These are phyloP conservation scores for Tuber indicum DNA, from an alignment of 495 filamentous ascomycete species.

Conservation along the genomic window DNA sequence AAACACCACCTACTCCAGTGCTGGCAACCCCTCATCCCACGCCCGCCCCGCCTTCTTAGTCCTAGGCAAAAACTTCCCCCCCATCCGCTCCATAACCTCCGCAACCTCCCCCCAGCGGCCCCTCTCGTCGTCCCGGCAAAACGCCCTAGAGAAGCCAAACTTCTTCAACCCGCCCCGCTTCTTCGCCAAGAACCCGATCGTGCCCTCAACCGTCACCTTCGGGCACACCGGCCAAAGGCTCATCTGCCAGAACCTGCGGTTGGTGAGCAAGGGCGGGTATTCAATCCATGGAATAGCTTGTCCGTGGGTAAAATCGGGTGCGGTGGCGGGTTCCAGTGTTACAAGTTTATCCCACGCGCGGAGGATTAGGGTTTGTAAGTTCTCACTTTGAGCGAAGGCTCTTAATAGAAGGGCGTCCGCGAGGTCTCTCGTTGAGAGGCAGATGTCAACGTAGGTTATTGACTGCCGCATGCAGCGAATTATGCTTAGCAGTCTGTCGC, in stretches of 20 bases:
- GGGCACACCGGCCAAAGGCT: slow-evolving; percentile 40
- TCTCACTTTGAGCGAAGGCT: slow-evolving; percentile 34
- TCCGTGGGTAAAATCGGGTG: slow-evolving; percentile 11
- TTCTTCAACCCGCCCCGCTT: slow-evolving; percentile 26
- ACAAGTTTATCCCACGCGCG: slow-evolving; percentile 40
- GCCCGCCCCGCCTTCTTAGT: slow-evolving; percentile 4
- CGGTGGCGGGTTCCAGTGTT: slow-evolving; percentile 26
- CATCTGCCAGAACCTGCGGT: slow-evolving; percentile 28
- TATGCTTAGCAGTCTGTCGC: slow-evolving; percentile 26
- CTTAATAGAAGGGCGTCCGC: slow-evolving; percentile 38
- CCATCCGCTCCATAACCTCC: slow-evolving; percentile 27
- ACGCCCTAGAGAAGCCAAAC: slow-evolving; percentile 37
- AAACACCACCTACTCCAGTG: slow-evolving; percentile 11
- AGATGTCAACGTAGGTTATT: slow-evolving; percentile 30
- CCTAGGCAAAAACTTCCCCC: slow-evolving; percentile 32
- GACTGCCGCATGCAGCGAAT: slow-evolving; percentile 24
- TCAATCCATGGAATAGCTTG: slow-evolving; percentile 28
- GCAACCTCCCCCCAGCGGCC: slow-evolving; percentile 35
- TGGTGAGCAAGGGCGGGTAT: slow-evolving; percentile 36
- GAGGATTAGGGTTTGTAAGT: slow-evolving; percentile 37
- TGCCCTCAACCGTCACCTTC: slow-evolving; percentile 33
- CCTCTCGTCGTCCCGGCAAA: slow-evolving; percentile 28
- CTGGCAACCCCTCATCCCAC: slow-evolving; percentile 33
- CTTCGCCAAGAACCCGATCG: slow-evolving; percentile 28
- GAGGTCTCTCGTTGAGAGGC: slow-evolving; percentile 37